Evolutionary conservation across 805 yeast genomes (phyloP), one percentile per base, ranked within the genome.

Genomic region (Zygoascus flipseniorum): DNA sequence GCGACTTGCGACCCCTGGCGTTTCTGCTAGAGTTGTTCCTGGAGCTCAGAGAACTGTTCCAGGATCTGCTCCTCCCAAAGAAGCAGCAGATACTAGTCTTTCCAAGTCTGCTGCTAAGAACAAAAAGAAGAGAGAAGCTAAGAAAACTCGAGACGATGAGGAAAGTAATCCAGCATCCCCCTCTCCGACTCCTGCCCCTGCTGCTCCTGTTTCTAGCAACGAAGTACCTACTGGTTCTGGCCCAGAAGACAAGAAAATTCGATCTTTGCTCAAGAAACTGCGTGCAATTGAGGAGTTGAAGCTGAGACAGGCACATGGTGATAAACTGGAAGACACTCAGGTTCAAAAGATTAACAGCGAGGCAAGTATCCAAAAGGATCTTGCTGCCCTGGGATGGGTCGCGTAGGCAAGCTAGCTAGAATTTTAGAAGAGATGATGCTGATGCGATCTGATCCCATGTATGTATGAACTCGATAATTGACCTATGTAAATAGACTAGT

Each of bases 261-360:
- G 99, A 68, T 82, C 93, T 32, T 76, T 93, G 67, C 77, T 90
- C 70, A 93, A 93, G 74, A 93, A 93, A 72, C 78, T 92, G 58
- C 80, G 98, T 65, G 97, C 99, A n/a, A 93, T 93, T 62, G 96
- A 90, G 69, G 82, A 82, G 52, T 78, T 93, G 64, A 90, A 90
- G 70, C 79, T 80, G 75, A 87, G 92, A 68, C 89, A 87, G 71
- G 86, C 85, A 8, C 75, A 73, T 53, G 95, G 92, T 49, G 97
- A 89, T 58, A 76, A 82, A 56, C 78, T 93, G 61, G 99, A 93
- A 72, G 95, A 85, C 63, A 93, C 98, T 32, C 99, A 93, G 74
- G 73, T 88, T 43, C 76, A 87, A 66, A 93, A 93, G 72, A 92
- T 93, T 60, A 78, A 81, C 57, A 89, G 95, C 49, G 99, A 93